Base-by-base conservation (phyloP, 257 asterid species). In the Thymus quinquecostatus region DNA sequence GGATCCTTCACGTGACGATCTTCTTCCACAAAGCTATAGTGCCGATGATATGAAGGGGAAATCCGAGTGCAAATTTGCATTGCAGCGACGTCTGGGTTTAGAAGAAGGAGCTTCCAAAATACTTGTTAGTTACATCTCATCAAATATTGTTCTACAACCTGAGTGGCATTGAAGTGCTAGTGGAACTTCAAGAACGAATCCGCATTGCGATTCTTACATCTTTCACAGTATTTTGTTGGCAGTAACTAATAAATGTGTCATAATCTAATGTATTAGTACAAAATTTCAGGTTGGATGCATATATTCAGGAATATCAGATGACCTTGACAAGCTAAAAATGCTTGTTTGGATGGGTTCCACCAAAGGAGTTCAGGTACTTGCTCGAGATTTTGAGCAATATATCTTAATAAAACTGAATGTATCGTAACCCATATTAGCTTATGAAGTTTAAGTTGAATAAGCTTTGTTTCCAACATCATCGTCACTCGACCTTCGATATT, bases 271-370 rank as follows among this genome's bases (percentile, higher is more conserved):
- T 68, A 43, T 68, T 55, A 21, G 21, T 21, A 21, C 76, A 53
- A 49, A 75, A 79, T 81, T 75, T 77, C 86, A 89, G 97, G 87
- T 87, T 57, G 96, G 97, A 67, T 87, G 95, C 87, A 84, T 89
- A 49, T 80, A 47, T 77, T 75, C 88, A 49, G 86, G 78, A 62
- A 29, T 77, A 43, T 71, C 84, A 54, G 82, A 86, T 71, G 91
- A 84, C 70, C 75, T 80, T 57, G 88, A 89, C 82, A 84, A 77
- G 78, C 73, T 89, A 74, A 91, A 78, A 82, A 61, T 72, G 30
- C 87, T 87, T 73, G 83, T 84, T 74, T 70, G 86, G 88, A 84
- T 84, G 87, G 85, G 84, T 75, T 84, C 86, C 64, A 81, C 78
- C 67, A 72, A 70, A 75, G 86, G 85, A 61, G 85, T 84, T 82